phyloP scores from a whole-genome alignment of 345 rosid genomes.

The Eucalyptus albens region DNA sequence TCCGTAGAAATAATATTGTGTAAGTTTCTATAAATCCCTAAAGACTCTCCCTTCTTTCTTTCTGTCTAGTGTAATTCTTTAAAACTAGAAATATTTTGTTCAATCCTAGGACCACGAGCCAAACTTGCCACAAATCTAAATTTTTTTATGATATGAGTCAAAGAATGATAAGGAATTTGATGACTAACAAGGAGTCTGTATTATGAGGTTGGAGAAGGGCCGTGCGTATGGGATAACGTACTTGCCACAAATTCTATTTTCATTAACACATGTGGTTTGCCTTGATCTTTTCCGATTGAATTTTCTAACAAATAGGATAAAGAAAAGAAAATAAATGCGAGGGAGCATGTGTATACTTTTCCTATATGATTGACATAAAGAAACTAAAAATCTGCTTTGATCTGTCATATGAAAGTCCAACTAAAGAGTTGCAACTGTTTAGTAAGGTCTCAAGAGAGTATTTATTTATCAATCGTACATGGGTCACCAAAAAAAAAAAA shows the following conservation, averaged over 20 bases:
- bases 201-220: too few relatives aligned
- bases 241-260: too few relatives aligned
- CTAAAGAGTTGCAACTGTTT: background rate
- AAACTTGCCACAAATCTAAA: too few relatives aligned
- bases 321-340: background rate
- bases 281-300: background rate
- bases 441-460: background rate
- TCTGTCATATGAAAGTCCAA: background rate
- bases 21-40: too few relatives aligned
- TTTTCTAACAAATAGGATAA: background rate
- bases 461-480: background rate
- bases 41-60: too few relatives aligned
- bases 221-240: too few relatives aligned
- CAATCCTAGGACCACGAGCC: too few relatives aligned
- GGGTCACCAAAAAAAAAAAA: background rate
- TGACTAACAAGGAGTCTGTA: accelerated
- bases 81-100: too few relatives aligned
- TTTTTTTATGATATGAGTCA: too few relatives aligned
- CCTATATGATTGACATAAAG: background rate
- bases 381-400: background rate
- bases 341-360: background rate
- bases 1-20: too few relatives aligned
- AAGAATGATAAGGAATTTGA: too few relatives aligned
- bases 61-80: too few relatives aligned
- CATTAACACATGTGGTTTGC: background rate